phyloP scores from a whole-genome alignment of 257 asterid species.

The Lantana camara region DNA sequence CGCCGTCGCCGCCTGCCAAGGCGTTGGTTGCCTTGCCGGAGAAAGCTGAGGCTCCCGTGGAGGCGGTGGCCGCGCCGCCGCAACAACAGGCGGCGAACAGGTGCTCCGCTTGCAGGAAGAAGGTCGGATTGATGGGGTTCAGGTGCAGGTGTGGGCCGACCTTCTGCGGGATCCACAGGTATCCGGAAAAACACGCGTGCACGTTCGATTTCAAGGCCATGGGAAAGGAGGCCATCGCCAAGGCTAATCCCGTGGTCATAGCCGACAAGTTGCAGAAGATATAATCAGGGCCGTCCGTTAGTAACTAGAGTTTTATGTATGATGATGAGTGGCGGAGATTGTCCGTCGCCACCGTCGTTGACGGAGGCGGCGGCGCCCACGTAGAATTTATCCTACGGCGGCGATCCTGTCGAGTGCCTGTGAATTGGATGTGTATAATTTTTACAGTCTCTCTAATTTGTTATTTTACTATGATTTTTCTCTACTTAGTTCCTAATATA shows the following conservation, averaged over 20 bases:
- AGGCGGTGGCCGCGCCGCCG: constrained; percentile 33
- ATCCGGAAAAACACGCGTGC: constrained; percentile 88
- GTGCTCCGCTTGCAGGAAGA: constrained; percentile 72
- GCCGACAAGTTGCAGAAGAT: constrained; percentile 68
- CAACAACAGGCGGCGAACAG: constrained; percentile 48
- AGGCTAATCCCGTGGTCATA: constrained; percentile 76
- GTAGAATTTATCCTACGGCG: constrained; percentile 17
- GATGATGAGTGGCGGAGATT: constrained; percentile 37
- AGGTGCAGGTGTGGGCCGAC: constrained; percentile 83
- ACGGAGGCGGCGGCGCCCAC: constrained; percentile 5
- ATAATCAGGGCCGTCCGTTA: constrained; percentile 43
- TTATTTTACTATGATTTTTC: constrained; percentile 1
- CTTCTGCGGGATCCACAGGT: constrained; percentile 84
- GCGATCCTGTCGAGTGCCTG: constrained; percentile 23
- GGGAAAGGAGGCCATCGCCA: constrained; percentile 89
- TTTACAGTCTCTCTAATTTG: constrained; percentile 22
- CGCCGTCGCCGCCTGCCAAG: constrained; percentile 11
- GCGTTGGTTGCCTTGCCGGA: constrained; percentile 21
- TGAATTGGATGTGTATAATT: constrained; percentile 42
- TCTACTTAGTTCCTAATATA: constrained; percentile 1
- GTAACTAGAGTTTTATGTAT: constrained; percentile 12
- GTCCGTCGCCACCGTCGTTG: not conserved
- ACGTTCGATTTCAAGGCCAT: constrained; percentile 69
- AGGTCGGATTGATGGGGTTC: constrained; percentile 84
- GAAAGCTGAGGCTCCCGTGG: constrained; percentile 25